Evolutionary conservation across 768 basidiomycete species (phyloP).

Genomic region (Baorangia bicolor): DNA sequence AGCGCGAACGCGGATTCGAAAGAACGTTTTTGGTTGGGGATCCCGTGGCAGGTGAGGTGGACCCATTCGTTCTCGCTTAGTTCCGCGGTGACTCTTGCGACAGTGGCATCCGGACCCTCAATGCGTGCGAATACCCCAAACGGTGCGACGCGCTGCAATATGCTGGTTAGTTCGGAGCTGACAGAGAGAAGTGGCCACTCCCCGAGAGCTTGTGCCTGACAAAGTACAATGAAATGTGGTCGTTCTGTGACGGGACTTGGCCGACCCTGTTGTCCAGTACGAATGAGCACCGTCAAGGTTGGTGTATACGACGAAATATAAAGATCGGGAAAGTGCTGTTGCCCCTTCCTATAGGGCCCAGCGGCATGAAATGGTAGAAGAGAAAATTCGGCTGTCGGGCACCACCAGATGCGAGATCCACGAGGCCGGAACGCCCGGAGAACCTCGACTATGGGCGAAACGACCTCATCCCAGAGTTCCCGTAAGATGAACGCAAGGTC

Average conservation of each 20-base stretch:
- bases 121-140: neutral
- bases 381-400: neutral
- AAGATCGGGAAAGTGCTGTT: neutral
- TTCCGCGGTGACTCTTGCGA: neutral
- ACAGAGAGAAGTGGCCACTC: neutral
- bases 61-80: neutral
- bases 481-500: neutral
- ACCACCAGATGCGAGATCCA: neutral
- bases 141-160: neutral
- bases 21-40: neutral
- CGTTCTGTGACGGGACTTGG: neutral
- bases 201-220: neutral
- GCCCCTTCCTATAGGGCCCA: neutral
- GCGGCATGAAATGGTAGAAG: neutral
- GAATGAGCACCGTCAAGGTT: neutral
- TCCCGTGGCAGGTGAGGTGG: neutral
- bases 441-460: neutral
- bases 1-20: neutral
- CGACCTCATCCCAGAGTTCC: neutral
- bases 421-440: neutral
- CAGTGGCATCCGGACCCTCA: neutral
- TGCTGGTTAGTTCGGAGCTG: neutral
- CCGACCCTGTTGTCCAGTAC: neutral
- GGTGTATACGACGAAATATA: neutral
- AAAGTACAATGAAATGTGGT: neutral